Evolutionary conservation across 495 filamentous ascomycete species (phyloP).

Genomic region (Podospora tetraspora): DNA sequence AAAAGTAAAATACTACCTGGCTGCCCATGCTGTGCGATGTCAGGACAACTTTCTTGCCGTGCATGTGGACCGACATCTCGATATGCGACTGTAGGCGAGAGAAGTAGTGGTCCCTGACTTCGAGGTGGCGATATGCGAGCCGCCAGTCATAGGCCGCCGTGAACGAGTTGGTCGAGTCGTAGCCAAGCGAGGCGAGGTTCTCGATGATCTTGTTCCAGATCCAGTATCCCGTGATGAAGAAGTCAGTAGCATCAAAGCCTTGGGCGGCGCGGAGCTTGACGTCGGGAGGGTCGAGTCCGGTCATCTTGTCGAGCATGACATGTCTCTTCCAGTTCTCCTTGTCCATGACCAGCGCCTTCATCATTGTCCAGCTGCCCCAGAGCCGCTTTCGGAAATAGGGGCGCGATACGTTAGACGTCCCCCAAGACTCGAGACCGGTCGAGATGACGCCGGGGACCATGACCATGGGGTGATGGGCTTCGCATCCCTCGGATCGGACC

Average conservation of each 20-base stretch:
- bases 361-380: constrained; percentile 99
- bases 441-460: constrained; percentile 98
- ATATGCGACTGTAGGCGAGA: constrained; percentile 83
- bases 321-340: constrained; percentile 93
- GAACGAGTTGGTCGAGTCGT: constrained; percentile 92
- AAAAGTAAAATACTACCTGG: constrained; percentile 93
- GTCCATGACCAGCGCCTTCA: constrained; percentile 86
- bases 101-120: constrained; percentile 89
- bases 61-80: constrained; percentile 65
- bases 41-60: constrained; percentile 75
- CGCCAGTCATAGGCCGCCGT: constrained; percentile 97
- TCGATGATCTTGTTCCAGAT: constrained; percentile 99
- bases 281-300: constrained; percentile 85
- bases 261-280: constrained; percentile 93
- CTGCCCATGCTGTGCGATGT: constrained; percentile 95
- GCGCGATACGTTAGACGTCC: constrained; percentile 70
- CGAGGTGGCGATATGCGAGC: constrained; percentile 84
- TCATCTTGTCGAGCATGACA: constrained; percentile 90
- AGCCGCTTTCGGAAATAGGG: constrained; percentile 89
- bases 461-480: constrained; percentile 81
- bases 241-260: constrained; percentile 98
- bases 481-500: constrained; percentile 72
- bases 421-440: constrained; percentile 94
- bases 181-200: constrained; percentile 90
- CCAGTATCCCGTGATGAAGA: constrained; percentile 88